Evolutionary conservation across 2,329 filamentous ascomycete genomes (phyloP).

Genomic region (Fonsecaea pugnacius): DNA sequence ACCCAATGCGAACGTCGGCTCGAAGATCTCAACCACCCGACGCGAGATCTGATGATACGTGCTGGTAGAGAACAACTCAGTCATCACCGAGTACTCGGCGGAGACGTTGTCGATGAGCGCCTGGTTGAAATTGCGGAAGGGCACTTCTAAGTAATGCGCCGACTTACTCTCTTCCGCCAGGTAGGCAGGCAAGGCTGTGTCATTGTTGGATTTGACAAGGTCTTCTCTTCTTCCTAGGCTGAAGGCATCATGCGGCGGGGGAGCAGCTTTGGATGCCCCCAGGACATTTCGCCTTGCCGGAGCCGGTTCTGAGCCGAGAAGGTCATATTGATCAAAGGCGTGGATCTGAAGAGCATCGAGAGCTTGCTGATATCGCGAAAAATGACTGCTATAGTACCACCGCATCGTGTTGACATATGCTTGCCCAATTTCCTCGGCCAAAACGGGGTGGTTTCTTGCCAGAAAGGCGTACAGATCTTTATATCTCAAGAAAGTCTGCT

Average conservation of each 20-base stretch:
- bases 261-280: slow-evolving; percentile 46
- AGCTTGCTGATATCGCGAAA: slow-evolving; percentile 81
- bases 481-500: slow-evolving; percentile 85
- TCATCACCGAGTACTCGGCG: slow-evolving; percentile 92
- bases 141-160: slow-evolving; percentile 83
- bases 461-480: slow-evolving; percentile 88
- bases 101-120: slow-evolving; percentile 92
- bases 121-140: slow-evolving; percentile 93
- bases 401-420: slow-evolving; percentile 99
- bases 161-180: slow-evolving; percentile 87
- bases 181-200: slow-evolving; percentile 79
- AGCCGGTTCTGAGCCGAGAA: slow-evolving; percentile 77
- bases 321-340: slow-evolving; percentile 77
- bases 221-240: slow-evolving; percentile 86
- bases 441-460: slow-evolving; percentile 75
- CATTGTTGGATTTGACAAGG: slow-evolving; percentile 72
- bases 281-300: slow-evolving; percentile 60
- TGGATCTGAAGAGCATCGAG: slow-evolving; percentile 85
- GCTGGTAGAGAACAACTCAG: slow-evolving; percentile 82
- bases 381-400: slow-evolving; percentile 96
- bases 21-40: slow-evolving; percentile 85
- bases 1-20: slow-evolving; percentile 84
- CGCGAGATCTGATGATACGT: slow-evolving; percentile 74
- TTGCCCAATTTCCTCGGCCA: slow-evolving; percentile 86
- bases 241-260: slow-evolving; percentile 75